Percentiles rank a stretch among this genome's conserved stretches.
Evolutionary conservation across 352 stramenopile species (phyloP).

Genomic region (Saprolegnia parasitica): DNA sequence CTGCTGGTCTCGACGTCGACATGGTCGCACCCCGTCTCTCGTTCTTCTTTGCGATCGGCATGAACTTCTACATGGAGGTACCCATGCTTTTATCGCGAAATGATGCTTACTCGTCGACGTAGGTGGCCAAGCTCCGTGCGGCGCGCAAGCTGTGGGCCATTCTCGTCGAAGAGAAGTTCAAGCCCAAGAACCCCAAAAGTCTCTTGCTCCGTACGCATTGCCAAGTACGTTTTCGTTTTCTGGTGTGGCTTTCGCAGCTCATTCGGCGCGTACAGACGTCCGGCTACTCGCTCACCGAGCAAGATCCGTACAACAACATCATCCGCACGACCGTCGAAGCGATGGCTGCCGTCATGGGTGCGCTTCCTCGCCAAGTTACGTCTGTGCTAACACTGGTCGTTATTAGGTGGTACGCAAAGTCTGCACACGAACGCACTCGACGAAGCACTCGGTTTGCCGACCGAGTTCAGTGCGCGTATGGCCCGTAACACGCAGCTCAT

Average conservation of each 20-base stretch:
- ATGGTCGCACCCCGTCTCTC: slow-evolving; percentile 90
- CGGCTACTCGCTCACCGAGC: slow-evolving; percentile 94
- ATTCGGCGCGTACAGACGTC: slow-evolving; percentile 54
- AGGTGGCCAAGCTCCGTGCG: slow-evolving; percentile 93
- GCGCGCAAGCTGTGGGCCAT: slow-evolving; percentile 92
- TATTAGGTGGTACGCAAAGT: slow-evolving; percentile 94
- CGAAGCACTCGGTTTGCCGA: slow-evolving; percentile 95
- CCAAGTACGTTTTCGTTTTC: slow-evolving; percentile 42
- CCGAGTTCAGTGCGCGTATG: slow-evolving; percentile 93
- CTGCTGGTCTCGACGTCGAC: slow-evolving; percentile 92
- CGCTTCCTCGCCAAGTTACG: neutral
- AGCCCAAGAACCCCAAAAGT: slow-evolving; percentile 92
- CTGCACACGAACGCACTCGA: slow-evolving; percentile 98
- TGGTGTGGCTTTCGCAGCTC: neutral
- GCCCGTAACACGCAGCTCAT: slow-evolving; percentile 98
- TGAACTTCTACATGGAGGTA: slow-evolving; percentile 97
- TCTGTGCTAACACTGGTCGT: slow-evolving; percentile 34
- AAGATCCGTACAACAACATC: slow-evolving; percentile 98
- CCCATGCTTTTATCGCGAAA: neutral
- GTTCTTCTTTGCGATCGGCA: slow-evolving; percentile 98
- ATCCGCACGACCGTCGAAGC: slow-evolving; percentile 96
- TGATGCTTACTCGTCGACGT: slow-evolving; percentile 8
- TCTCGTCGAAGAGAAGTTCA: slow-evolving; percentile 91
- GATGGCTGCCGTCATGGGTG: slow-evolving; percentile 58
- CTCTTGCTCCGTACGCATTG: slow-evolving; percentile 95